Base-by-base conservation (phyloP, 2,329 filamentous ascomycete genomes). In the Hymenoscyphus fraxineus region DNA sequence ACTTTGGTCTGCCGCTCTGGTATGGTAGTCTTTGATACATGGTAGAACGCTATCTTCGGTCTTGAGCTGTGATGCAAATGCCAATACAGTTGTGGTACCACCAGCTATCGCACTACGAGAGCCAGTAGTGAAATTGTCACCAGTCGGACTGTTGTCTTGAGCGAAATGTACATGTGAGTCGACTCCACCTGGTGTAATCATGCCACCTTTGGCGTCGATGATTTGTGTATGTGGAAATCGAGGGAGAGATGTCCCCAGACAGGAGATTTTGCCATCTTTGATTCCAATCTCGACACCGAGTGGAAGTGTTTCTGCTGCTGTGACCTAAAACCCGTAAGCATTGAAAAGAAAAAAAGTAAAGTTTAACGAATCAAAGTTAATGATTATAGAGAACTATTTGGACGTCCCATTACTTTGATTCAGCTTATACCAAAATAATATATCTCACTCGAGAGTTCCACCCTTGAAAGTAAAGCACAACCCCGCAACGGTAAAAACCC, bases 21-120 rank as follows among this genome's bases (percentile, higher is more conserved):
- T 71, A 63, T 84, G 80, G 59, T 83, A 82, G n/a, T 78, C 76
- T 58, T 78, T 73, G 1, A 86, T 71, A 0, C 80, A 80, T 1
- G 78, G 74, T 22, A 81, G 73, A 2, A 86, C 73, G 1, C 78
- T 81, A 6, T 76, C 74, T 16, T 82, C 77, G 1, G 73, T 68
- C n/a, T 80, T 80, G 47, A 77, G 75, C 71, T 86, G 83, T 3
- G 80, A 79, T 0, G 84, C 85, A 72, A 88, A 87, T 0, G 83
- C 78, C 7, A 87, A 74, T 15, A 87, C 77, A 0, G 85, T 86
- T 0, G 85, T 88, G 4, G 80, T 86, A 31, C 84, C 84, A 9
- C 85, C 84, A 2, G 83, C 83, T 61, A 87, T 78, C 4, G 84
- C 85, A 27, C 79, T 82, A 9, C 84, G 77, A 0, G 82, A 82